Percentiles rank a stretch among this genome's conserved stretches.
phyloP scores from a whole-genome alignment of 331 rosid species.

The Rhamnella rubrinervis region DNA sequence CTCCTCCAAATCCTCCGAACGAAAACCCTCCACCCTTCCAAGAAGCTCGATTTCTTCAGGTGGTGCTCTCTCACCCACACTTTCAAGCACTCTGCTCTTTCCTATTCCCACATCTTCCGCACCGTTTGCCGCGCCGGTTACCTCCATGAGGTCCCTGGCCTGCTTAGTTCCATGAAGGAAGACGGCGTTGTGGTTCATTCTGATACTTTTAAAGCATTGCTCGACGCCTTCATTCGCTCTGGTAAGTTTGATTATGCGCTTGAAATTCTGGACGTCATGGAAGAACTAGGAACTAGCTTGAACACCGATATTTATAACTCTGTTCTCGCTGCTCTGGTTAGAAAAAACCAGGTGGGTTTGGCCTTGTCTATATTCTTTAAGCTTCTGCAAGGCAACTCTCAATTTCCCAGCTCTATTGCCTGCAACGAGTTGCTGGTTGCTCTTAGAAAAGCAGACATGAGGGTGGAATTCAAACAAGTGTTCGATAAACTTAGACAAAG shows the following conservation, averaged over 20 bases:
- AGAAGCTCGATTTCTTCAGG: conserved; percentile 60
- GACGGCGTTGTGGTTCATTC: conserved; percentile 45
- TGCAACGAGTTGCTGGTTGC: conserved; percentile 63
- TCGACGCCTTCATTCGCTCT: conserved; percentile 46
- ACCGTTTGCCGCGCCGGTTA: conserved; percentile 38
- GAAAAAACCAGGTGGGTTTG: conserved; percentile 57
- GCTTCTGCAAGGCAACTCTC: conserved; percentile 37
- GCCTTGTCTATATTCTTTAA: conserved; percentile 61
- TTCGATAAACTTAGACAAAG: conserved; percentile 50
- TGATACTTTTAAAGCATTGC: conserved; percentile 52
- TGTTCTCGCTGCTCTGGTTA: conserved; percentile 52
- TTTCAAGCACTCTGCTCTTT: conserved; percentile 26
- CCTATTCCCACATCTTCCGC: conserved; percentile 53
- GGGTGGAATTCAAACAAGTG: conserved; percentile 51
- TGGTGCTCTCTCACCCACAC: conserved; percentile 45
- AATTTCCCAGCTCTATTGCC: conserved; percentile 36
- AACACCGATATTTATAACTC: conserved; percentile 45
- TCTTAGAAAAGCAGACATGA: conserved; percentile 64
- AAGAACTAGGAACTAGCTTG: conserved; percentile 35
- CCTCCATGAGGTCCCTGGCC: conserved; percentile 45
- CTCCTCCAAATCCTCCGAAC: conserved; percentile 50
- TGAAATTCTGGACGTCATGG: conserved; percentile 53
- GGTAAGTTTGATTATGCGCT: conserved; percentile 50
- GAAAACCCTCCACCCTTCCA: conserved; percentile 51
- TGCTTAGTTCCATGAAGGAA: conserved; percentile 49